These are phyloP conservation scores for Royoungia palumana DNA, from an alignment of 768 basidiomycete species.

Conservation along the genomic window DNA sequence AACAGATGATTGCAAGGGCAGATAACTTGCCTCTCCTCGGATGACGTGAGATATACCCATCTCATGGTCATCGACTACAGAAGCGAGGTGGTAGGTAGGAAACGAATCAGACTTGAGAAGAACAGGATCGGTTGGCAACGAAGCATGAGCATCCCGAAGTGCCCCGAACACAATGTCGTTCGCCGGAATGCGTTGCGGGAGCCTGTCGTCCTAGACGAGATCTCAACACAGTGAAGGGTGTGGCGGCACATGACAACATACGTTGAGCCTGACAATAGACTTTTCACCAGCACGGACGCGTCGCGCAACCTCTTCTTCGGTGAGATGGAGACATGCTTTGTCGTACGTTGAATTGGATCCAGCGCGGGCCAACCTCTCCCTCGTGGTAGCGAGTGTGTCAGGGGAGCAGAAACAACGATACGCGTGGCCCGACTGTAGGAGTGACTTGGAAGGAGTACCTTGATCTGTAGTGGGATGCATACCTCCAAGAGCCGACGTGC, in stretches of 20 bases:
- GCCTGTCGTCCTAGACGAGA: conserved; percentile 50
- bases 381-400: conserved; percentile 62
- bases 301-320: conserved; percentile 80
- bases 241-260: conserved; percentile 34
- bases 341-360: conserved; percentile 87
- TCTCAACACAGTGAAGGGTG: background rate
- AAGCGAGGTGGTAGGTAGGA: conserved; percentile 96
- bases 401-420: conserved; percentile 90
- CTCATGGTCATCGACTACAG: conserved; percentile 90
- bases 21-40: conserved; percentile 75
- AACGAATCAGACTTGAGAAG: conserved; percentile 89
- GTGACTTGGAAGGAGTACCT: background rate
- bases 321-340: conserved; percentile 79
- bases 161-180: conserved; percentile 75
- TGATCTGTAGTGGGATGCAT: conserved; percentile 7
- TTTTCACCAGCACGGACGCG: conserved; percentile 73
- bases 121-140: conserved; percentile 84
- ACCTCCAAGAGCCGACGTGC: conserved; percentile 76
- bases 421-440: conserved; percentile 70
- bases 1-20: background rate
- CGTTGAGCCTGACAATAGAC: conserved; percentile 84
- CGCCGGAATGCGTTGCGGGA: conserved; percentile 48
- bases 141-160: conserved; percentile 70
- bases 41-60: conserved; percentile 97
- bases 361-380: conserved; percentile 63